Percentiles rank a stretch among this genome's conserved stretches.
These are phyloP conservation scores for Calonectria multiphialidica DNA, from an alignment of 2,329 filamentous ascomycete species.

Conservation along the genomic window DNA sequence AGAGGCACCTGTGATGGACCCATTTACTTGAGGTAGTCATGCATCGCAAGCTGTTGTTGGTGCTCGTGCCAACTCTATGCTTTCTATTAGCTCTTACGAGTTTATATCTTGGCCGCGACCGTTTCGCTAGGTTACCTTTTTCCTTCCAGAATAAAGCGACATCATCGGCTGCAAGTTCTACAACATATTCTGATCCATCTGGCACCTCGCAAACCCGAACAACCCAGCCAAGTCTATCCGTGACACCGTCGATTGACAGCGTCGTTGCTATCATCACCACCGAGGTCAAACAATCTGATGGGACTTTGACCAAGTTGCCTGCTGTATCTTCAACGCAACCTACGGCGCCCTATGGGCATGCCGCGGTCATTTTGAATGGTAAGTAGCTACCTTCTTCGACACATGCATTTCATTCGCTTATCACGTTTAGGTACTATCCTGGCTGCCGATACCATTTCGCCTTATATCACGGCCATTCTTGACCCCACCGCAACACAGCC, in stretches of 20 bases:
- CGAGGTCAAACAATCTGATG: not conserved
- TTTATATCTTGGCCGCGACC: conserved; percentile 33
- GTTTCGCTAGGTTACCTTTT: conserved; percentile 24
- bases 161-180: not conserved
- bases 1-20: not conserved
- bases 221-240: not conserved
- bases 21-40: conserved; percentile 17
- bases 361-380: conserved; percentile 24
- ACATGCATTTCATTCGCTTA: not conserved
- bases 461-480: conserved; percentile 48
- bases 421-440: conserved; percentile 41
- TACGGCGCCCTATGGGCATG: not conserved
- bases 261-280: not conserved
- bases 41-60: conserved; percentile 26
- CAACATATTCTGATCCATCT: not conserved
- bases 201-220: no score
- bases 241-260: not conserved
- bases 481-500: conserved; percentile 41
- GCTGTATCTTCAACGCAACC: not conserved
- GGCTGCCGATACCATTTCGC: conserved; percentile 21
- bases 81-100: conserved; percentile 31
- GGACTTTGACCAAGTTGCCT: not conserved
- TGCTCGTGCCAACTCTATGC: conserved; percentile 29
- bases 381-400: rapidly evolving
- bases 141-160: conserved; percentile 1